Conservation (phyloP, 2,329 filamentous ascomycete genomes). For the Diplodia corticola region DNA sequence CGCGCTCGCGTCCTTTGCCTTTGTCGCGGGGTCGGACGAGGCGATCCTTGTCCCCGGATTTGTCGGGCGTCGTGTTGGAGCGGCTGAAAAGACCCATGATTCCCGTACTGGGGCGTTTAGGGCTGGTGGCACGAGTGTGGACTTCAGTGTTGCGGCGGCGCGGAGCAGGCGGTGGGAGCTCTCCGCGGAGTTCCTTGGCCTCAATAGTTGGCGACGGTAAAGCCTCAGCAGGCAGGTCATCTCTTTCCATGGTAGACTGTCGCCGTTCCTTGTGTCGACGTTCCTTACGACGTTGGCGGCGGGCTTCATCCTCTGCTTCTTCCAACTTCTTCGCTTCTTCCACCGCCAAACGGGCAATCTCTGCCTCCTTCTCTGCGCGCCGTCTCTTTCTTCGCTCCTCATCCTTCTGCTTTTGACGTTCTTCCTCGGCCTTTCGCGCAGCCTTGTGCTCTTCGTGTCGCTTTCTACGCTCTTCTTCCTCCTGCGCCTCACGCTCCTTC, state of each 20-base stretch:
- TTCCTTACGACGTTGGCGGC: not conserved
- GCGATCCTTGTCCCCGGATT: not conserved
- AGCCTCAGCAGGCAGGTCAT: not conserved
- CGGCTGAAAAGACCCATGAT: slow-evolving; percentile 1
- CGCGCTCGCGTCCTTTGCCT: slow-evolving; percentile 1
- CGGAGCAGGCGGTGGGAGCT: not conserved
- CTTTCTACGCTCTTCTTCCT: not conserved
- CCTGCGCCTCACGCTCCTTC: slow-evolving; percentile 32
- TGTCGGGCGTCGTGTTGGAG: not conserved
- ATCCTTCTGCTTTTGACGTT: not conserved
- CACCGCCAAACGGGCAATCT: not conserved
- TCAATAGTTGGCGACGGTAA: slow-evolving; percentile 7
- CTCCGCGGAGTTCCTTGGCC: slow-evolving; percentile 1
- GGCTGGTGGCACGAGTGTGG: not conserved
- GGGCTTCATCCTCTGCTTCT: slow-evolving; percentile 1
- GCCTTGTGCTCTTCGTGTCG: not conserved
- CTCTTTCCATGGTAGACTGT: not conserved
- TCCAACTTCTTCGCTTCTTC: not conserved
- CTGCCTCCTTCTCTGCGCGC: not conserved
- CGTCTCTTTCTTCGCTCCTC: not conserved
- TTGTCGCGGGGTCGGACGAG: not conserved
- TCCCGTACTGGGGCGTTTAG: not conserved
- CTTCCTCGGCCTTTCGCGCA: not conserved
- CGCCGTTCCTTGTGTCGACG: not conserved
- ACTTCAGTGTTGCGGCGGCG: slow-evolving; percentile 12